Percentiles rank a stretch among this genome's conserved stretches.
Conservation (phyloP, 768 basidiomycete genomes). For the Agrocybe chaxingu region DNA sequence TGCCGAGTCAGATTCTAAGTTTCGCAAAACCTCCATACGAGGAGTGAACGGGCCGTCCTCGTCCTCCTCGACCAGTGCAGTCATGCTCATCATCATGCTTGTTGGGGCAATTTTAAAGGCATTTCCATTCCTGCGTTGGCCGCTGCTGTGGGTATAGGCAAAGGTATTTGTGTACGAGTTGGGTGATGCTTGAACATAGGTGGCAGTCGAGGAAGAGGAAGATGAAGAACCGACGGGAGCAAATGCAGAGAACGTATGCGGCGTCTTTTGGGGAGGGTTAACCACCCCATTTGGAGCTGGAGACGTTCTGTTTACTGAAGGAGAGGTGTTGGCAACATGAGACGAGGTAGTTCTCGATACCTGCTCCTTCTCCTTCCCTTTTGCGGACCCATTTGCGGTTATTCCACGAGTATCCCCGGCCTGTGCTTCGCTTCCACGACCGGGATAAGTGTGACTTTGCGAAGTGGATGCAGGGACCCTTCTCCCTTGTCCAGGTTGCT, state of each 20-base stretch:
- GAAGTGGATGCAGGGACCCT: too few species aligned
- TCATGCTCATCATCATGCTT: constrained; percentile 20
- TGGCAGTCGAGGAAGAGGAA: constrained; percentile 1
- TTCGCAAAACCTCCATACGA: constrained; percentile 7
- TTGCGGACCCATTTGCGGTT: too few species aligned
- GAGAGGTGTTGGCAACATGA: too few species aligned
- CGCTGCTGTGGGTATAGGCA: constrained; percentile 1
- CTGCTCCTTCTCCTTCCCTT: too few species aligned
- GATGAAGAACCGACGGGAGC: constrained; percentile 7
- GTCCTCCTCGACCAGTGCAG: constrained; percentile 23
- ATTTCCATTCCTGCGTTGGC: constrained; percentile 9
- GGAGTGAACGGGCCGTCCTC: constrained; percentile 19
- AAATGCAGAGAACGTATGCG: constrained; percentile 22
- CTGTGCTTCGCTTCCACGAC: too few species aligned
- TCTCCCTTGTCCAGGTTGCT: too few species aligned
- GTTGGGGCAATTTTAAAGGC: constrained; percentile 9
- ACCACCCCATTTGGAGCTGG: too few species aligned
- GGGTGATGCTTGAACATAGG: not conserved
- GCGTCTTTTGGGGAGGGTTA: not conserved
- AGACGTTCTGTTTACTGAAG: too few species aligned
- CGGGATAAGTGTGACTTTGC: too few species aligned
- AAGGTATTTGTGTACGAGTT: not conserved
- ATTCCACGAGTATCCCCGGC: too few species aligned
- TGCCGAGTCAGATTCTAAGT: not conserved
- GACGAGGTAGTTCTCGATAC: too few species aligned